A percentile compares a stretch with the other conserved stretches of the same genome.
Conservation (phyloP, 2,329 filamentous ascomycete genomes). For the Epichloe aotearoae region DNA sequence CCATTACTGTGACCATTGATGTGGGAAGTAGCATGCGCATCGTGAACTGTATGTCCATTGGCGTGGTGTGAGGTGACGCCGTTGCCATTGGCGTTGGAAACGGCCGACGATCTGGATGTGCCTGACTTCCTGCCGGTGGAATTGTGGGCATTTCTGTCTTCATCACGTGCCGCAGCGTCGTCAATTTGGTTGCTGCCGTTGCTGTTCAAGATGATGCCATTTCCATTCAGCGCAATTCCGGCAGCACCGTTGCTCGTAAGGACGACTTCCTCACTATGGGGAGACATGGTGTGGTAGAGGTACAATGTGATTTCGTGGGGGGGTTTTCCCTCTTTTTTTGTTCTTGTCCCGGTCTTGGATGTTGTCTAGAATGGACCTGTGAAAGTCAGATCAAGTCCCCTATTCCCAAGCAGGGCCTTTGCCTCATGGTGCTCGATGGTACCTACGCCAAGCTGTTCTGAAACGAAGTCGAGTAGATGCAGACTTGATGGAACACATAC, state of each 20-base stretch:
- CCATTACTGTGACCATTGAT: not conserved
- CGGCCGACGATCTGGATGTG: not conserved
- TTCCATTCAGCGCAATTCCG: slow-evolving; percentile 6
- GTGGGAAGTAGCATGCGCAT: slow-evolving; percentile 6
- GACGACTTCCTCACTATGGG: slow-evolving; percentile 20
- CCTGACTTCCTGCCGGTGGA: slow-evolving; percentile 6
- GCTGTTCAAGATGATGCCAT: slow-evolving; percentile 4
- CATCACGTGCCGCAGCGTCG: not conserved
- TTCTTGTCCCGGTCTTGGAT: no score
- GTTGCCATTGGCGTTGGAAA: slow-evolving; percentile 10
- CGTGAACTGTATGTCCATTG: not conserved
- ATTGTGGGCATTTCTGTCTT: slow-evolving; percentile 2
- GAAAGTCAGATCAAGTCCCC: no score
- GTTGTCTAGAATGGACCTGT: no score
- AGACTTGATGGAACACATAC: no score
- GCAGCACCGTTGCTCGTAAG: slow-evolving; percentile 15
- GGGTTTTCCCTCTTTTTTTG: no score
- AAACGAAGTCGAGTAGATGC: no score
- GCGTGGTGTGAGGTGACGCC: not conserved
- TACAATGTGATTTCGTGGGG: not conserved
- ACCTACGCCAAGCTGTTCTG: no score
- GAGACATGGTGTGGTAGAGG: slow-evolving; percentile 16
- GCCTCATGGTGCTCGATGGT: no score
- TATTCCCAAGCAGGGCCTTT: no score
- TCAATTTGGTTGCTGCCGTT: not conserved